These are phyloP conservation scores for Pestalotiopsis sp. DNA, from an alignment of 2,329 filamentous ascomycete species.

Conservation along the genomic window DNA sequence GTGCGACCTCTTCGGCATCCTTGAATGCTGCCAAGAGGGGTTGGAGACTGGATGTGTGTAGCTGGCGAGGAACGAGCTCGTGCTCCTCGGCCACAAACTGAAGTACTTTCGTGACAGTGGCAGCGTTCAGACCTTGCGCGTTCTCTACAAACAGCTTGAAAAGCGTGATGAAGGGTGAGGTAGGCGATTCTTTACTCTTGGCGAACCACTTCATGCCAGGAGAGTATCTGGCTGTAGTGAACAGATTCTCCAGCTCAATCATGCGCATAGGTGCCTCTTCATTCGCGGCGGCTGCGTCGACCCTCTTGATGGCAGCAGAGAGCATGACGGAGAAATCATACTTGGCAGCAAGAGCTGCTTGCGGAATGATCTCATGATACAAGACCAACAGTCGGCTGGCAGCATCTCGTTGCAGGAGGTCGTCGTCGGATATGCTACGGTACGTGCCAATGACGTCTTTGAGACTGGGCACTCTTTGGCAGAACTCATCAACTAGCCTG, in stretches of 20 bases:
- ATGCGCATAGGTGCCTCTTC: conserved; percentile 59
- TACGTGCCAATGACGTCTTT: conserved; percentile 80
- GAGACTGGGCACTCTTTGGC: conserved; percentile 76
- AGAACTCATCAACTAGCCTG: conserved; percentile 74
- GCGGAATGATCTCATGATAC: conserved; percentile 85
- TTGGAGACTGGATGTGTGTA: conserved; percentile 45
- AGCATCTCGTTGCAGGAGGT: conserved; percentile 77
- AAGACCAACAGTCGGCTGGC: conserved; percentile 76
- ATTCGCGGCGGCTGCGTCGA: conserved; percentile 58
- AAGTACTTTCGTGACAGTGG: conserved; percentile 59
- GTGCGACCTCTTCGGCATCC: conserved; percentile 31
- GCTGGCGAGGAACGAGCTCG: conserved; percentile 61
- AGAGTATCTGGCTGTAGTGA: conserved; percentile 79
- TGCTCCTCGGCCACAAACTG: conserved; percentile 65
- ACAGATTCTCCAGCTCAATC: conserved; percentile 79
- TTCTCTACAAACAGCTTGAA: conserved; percentile 60
- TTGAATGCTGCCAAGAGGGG: conserved; percentile 46
- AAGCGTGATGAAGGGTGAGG: conserved; percentile 74
- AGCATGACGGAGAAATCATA: conserved; percentile 86
- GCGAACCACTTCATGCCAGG: conserved; percentile 90
- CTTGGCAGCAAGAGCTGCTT: conserved; percentile 78
- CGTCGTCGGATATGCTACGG: conserved; percentile 67
- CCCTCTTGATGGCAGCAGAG: conserved; percentile 65
- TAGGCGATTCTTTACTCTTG: conserved; percentile 64
- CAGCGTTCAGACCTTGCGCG: conserved; percentile 48